Conservation (phyloP, 2,329 filamentous ascomycete species). For the Xylaria sp. region DNA sequence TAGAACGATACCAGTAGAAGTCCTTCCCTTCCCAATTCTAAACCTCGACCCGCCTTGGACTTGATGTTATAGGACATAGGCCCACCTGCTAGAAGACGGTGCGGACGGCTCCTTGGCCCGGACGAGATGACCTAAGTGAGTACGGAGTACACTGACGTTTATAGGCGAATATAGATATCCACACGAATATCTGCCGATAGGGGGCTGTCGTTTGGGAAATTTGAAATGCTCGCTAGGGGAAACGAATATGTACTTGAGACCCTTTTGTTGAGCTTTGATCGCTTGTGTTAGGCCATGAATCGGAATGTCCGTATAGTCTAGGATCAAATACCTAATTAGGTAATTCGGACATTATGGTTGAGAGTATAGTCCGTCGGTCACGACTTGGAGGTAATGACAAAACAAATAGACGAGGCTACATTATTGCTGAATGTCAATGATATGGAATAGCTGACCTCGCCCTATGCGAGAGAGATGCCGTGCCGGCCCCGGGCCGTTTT, state of each 20-base stretch:
- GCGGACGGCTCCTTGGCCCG: conserved; percentile 21
- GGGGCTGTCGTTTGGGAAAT: neutral
- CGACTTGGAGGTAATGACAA: neutral
- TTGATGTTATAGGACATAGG: neutral
- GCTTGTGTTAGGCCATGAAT: no score
- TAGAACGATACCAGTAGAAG: conserved; percentile 21
- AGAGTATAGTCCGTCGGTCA: no score
- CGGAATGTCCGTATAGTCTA: no score
- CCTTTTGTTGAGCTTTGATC: neutral
- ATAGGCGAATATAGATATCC: neutral
- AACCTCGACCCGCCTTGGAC: neutral
- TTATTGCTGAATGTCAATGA: neutral
- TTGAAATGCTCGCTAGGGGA: conserved; percentile 1
- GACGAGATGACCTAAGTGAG: neutral
- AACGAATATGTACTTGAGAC: neutral
- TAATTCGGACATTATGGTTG: no score
- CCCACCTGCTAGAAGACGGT: conserved; percentile 9
- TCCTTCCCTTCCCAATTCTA: neutral
- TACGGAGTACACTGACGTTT: neutral
- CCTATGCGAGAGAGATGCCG: neutral
- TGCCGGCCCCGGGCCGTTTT: neutral
- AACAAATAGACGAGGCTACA: neutral
- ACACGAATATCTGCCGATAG: neutral
- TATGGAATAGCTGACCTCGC: neutral
- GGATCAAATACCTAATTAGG: neutral